A percentile compares a stretch with the other conserved stretches of the same genome.
phyloP scores from a whole-genome alignment of 192 early-diverging fungal species.

The Dimargaris cristalligena region DNA sequence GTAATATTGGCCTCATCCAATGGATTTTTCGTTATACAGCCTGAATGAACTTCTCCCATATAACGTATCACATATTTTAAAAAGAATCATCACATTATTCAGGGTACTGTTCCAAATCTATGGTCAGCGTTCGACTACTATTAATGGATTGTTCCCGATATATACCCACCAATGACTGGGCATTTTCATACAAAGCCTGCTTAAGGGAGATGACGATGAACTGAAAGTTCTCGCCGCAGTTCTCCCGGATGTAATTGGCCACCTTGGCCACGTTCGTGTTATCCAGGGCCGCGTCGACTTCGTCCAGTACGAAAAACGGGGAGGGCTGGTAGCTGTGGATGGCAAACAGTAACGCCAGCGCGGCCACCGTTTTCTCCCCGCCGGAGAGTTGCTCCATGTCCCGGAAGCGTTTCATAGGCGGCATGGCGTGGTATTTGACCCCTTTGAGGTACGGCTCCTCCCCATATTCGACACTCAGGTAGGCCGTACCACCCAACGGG shows the following conservation, averaged over 20 bases:
- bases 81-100: background rate
- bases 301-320: constrained; percentile 98
- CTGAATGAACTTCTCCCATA: too few relatives aligned
- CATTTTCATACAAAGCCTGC: constrained; percentile 82
- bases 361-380: constrained; percentile 97
- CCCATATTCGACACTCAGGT: constrained; percentile 76
- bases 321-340: constrained; percentile 90
- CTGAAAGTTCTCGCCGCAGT: constrained; percentile 50
- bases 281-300: constrained; percentile 97
- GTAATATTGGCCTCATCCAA: too few relatives aligned
- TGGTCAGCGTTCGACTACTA: constrained; percentile 69
- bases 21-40: too few relatives aligned
- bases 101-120: constrained; percentile 35
- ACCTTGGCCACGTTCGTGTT: constrained; percentile 90
- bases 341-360: constrained; percentile 90
- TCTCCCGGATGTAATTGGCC: constrained; percentile 72
- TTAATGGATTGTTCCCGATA: constrained; percentile 77
- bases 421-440: constrained; percentile 97
- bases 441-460: constrained; percentile 93
- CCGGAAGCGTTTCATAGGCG: constrained; percentile 96
- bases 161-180: constrained; percentile 86
- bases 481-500: constrained; percentile 87
- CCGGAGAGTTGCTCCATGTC: constrained; percentile 99
- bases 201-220: constrained; percentile 98
- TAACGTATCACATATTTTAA: too few relatives aligned